phyloP scores from a whole-genome alignment of 495 filamentous ascomycete species.

The Podospora australis region DNA sequence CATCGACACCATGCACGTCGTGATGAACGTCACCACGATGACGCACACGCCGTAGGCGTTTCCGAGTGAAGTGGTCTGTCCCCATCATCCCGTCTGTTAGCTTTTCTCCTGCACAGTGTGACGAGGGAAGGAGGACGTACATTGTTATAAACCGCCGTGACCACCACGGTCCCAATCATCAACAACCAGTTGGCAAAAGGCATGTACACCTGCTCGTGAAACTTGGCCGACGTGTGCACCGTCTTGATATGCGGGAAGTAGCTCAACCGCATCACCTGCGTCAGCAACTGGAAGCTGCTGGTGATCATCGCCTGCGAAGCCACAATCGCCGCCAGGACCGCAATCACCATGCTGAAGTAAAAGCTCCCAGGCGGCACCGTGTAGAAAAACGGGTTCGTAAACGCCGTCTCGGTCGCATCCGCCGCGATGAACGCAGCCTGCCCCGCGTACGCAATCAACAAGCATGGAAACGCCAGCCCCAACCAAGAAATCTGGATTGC shows the following conservation, averaged over 20 bases:
- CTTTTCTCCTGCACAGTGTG: no score
- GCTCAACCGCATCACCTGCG: conserved; percentile 64
- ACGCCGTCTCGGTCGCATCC: conserved; percentile 47
- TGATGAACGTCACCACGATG: conserved; percentile 67
- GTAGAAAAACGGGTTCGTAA: conserved; percentile 66
- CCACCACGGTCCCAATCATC: conserved; percentile 65
- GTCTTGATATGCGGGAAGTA: conserved; percentile 70
- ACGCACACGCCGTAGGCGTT: conserved; percentile 57
- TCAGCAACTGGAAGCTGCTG: conserved; percentile 57
- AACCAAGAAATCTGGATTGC: conserved; percentile 64
- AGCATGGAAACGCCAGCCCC: conserved; percentile 55
- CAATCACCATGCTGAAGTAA: conserved; percentile 57
- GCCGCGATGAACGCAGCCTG: conserved; percentile 65
- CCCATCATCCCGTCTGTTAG: no score
- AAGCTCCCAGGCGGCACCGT: conserved; percentile 59
- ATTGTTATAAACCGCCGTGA: conserved; percentile 69
- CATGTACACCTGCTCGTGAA: conserved; percentile 66
- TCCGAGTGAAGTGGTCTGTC: conserved; percentile 45
- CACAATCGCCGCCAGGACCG: conserved; percentile 63
- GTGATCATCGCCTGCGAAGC: conserved; percentile 74
- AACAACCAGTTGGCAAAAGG: conserved; percentile 66
- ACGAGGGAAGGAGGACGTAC: conserved; percentile 5
- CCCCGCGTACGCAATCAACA: conserved; percentile 63
- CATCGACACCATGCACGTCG: conserved; percentile 60
- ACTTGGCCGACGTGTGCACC: conserved; percentile 56